These are phyloP conservation scores for Chaetomium olivaceum DNA, from an alignment of 2,329 filamentous ascomycete species.

Conservation along the genomic window DNA sequence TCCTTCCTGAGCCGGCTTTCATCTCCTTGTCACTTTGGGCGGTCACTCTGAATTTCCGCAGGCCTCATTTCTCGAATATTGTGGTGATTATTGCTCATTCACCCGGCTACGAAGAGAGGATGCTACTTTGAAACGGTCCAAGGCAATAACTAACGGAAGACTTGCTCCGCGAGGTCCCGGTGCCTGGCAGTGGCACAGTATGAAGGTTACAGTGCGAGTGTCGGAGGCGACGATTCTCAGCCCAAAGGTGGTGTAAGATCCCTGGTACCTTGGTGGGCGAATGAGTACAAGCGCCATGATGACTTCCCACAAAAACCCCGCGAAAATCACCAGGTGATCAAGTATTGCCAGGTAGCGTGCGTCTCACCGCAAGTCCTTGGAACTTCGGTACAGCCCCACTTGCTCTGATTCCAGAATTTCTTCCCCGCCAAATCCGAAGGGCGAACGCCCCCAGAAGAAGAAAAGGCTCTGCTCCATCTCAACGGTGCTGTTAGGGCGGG, in stretches of 20 bases:
- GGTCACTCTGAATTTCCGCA: background rate
- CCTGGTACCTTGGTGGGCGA: conserved; percentile 18
- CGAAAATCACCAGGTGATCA: background rate
- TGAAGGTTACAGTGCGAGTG: background rate
- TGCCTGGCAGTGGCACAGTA: conserved; percentile 11
- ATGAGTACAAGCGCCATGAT: conserved; percentile 12
- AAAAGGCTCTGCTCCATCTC: background rate
- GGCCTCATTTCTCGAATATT: background rate
- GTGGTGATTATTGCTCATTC: background rate
- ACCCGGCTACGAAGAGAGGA: background rate
- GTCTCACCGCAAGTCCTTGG: conserved; percentile 24
- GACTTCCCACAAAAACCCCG: background rate
- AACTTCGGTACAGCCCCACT: background rate
- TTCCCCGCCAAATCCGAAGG: conserved; percentile 27
- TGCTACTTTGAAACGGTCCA: conserved; percentile 2
- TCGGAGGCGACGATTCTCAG: background rate
- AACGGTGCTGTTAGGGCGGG: background rate
- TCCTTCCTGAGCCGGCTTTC: background rate
- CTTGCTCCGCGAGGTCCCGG: background rate
- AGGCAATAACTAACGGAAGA: background rate
- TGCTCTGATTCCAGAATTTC: conserved; percentile 24
- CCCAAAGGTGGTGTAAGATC: background rate
- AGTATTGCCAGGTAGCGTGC: conserved; percentile 22
- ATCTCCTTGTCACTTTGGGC: background rate
- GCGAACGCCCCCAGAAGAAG: conserved; percentile 9